Percentiles rank a stretch among this genome's conserved stretches.
Evolutionary conservation across 148 eudicot genomes (phyloP).

Genomic region (Persicaria tinctoria): DNA sequence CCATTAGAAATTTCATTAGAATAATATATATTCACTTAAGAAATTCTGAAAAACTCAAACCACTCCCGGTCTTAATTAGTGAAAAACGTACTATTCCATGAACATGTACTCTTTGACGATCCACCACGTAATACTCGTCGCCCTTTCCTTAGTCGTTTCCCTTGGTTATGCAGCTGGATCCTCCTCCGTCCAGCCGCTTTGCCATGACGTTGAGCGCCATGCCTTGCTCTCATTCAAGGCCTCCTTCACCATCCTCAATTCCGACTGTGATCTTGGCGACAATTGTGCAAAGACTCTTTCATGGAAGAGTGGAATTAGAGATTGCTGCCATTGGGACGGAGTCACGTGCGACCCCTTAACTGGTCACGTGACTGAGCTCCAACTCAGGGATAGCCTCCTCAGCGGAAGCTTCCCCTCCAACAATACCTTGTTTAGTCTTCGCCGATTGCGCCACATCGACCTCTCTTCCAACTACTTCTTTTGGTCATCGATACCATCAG

Average conservation of each 20-base stretch:
- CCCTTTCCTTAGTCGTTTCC: background rate
- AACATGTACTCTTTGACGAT: no score
- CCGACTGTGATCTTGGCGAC: no score
- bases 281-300: background rate
- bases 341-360: conserved; percentile 15
- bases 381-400: conserved; percentile 19
- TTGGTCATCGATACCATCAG: background rate
- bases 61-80: no score
- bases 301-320: conserved; percentile 8
- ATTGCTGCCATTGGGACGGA: conserved; percentile 25
- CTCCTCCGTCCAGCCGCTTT: background rate
- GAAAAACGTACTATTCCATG: no score
- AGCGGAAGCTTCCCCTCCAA: conserved; percentile 15
- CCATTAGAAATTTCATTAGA: no score
- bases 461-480: conserved; percentile 12
- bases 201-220: background rate
- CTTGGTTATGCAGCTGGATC: background rate
- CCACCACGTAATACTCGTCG: no score
- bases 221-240: background rate
- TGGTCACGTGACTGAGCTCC: conserved; percentile 16
- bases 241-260: background rate
- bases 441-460: conserved; percentile 9
- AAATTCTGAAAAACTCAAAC: no score
- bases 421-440: conserved; percentile 13
- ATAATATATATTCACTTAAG: no score